Base-by-base conservation (phyloP, 768 basidiomycete genomes). In the Dioszegia hungarica region DNA sequence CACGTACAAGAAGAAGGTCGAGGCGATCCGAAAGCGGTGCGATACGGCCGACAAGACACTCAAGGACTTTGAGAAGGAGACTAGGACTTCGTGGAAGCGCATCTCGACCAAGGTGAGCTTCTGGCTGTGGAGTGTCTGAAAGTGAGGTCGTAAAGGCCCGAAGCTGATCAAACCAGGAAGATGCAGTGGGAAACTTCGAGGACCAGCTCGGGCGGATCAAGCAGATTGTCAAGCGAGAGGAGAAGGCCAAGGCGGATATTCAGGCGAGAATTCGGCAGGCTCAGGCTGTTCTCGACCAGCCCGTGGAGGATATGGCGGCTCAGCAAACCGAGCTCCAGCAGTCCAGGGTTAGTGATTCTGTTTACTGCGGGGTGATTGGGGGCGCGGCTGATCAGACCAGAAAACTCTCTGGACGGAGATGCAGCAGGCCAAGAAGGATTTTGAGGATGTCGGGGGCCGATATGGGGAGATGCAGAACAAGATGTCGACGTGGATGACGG, bases 301-400 rank as follows among this genome's bases (percentile, higher is more conserved):
- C 52, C 1, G 52, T 54, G 14, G 52, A 54, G 39, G 27, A 54
- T 27, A 12, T 44, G 1, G 11, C 36, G 66, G 82, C 5, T 79
- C 81, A 60, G 75, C 77, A 0, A 74, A 77, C 62, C 77, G 49
- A 58, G 43, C 56, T 48, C 20, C 29, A 31, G 22, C 56, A 58
- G 22, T 56, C 54, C 3, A 44, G 36, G 19, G 54, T 57, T 15
- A 24, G 24, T 29, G 19, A 19, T 3, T 54, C n/a, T n/a, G n/a
- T n/a, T n/a, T n/a, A n/a, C n/a, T n/a, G n/a, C n/a, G n/a, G n/a
- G n/a, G n/a, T n/a, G n/a, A n/a, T n/a, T n/a, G n/a, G n/a, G n/a
- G n/a, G n/a, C n/a, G n/a, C n/a, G 20, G 20, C 9, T 24, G 46
- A 20, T 10, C n/a, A 12, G 20, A 49, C 37, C 39, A 39, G 5